Conservation (phyloP, 768 basidiomycete species). For the Pisolithus orientalis region DNA sequence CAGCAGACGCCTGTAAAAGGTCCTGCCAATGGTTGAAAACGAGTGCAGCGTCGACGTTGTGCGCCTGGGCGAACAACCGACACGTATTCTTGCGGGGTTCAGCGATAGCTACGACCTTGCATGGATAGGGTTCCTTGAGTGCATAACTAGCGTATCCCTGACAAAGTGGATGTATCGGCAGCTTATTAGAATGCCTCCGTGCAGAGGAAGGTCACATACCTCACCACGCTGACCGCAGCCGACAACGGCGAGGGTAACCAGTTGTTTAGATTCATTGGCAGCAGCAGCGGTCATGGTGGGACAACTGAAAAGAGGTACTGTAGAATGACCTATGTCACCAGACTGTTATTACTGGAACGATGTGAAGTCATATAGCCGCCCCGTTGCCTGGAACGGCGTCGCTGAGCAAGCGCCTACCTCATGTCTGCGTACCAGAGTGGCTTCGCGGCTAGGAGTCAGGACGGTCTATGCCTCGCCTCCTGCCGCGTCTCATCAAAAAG, state of each 20-base stretch:
- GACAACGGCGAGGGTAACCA: slow-evolving; percentile 68
- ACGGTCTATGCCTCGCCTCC: slow-evolving; percentile 56
- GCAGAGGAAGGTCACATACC: slow-evolving; percentile 32
- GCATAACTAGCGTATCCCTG: slow-evolving; percentile 66
- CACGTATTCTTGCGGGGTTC: slow-evolving; percentile 72
- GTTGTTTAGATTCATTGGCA: slow-evolving; percentile 13
- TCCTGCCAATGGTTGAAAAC: slow-evolving; percentile 71
- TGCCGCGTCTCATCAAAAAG: slow-evolving; percentile 54
- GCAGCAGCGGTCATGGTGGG: slow-evolving; percentile 10
- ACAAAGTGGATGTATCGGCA: not conserved
- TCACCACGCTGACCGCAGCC: slow-evolving; percentile 82
- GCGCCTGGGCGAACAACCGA: slow-evolving; percentile 45
- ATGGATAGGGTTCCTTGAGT: slow-evolving; percentile 47
- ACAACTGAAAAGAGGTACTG: not conserved
- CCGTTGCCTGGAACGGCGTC: too few relatives aligned
- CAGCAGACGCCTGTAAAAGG: slow-evolving; percentile 59
- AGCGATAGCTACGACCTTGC: slow-evolving; percentile 79
- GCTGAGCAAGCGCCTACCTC: not conserved
- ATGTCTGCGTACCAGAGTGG: not conserved
- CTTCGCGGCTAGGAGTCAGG: too few relatives aligned
- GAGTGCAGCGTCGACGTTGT: slow-evolving; percentile 60
- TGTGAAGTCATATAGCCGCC: not conserved
- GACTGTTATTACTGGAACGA: not conserved
- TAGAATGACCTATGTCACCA: too few relatives aligned
- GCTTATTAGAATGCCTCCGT: not conserved